Percentiles rank a stretch among this genome's conserved stretches.
These are phyloP conservation scores for Kregervanrija delftensis DNA, from an alignment of 805 yeast species.

Conservation along the genomic window DNA sequence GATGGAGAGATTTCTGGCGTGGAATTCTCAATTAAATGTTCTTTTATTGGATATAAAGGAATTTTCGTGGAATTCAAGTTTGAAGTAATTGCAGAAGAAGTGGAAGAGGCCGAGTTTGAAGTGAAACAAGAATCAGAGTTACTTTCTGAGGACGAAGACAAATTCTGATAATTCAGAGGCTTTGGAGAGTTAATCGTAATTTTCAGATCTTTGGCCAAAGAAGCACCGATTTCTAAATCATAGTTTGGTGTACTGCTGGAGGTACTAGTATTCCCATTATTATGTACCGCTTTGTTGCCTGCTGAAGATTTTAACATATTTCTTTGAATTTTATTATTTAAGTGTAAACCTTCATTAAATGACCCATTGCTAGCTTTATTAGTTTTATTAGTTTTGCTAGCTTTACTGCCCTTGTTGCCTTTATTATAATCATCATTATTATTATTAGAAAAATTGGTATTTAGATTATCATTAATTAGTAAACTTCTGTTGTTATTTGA, in stretches of 20 bases:
- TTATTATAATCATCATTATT: conserved; percentile 8
- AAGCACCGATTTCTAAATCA: conserved; percentile 39
- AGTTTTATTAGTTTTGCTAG: conserved; percentile 1
- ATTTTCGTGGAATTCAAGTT: conserved; percentile 12
- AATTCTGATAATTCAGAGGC: conserved; percentile 1
- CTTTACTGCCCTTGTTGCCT: conserved; percentile 3
- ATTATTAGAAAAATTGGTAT: conserved; percentile 8
- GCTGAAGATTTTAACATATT: background rate
- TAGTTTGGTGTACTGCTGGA: conserved; percentile 11
- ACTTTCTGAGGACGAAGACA: conserved; percentile 26
- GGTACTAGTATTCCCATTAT: conserved; percentile 11
- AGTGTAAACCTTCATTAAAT: background rate
- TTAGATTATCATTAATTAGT: conserved; percentile 3
- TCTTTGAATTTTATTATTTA: background rate
- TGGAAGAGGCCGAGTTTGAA: conserved; percentile 22
- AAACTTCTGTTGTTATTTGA: conserved; percentile 5
- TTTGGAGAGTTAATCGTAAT: conserved; percentile 10
- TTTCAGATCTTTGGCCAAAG: conserved; percentile 35
- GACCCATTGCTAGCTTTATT: background rate
- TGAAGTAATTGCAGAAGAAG: conserved; percentile 24
- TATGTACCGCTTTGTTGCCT: background rate
- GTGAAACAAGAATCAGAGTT: conserved; percentile 33
- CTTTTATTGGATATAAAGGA: conserved; percentile 23
- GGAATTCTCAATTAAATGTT: conserved; percentile 27
- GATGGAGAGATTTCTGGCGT: conserved; percentile 13